Evolutionary conservation across 2,329 filamentous ascomycete species (phyloP), one percentile per base, ranked within the genome.

Genomic region (Aspergillus puulaauensis): DNA sequence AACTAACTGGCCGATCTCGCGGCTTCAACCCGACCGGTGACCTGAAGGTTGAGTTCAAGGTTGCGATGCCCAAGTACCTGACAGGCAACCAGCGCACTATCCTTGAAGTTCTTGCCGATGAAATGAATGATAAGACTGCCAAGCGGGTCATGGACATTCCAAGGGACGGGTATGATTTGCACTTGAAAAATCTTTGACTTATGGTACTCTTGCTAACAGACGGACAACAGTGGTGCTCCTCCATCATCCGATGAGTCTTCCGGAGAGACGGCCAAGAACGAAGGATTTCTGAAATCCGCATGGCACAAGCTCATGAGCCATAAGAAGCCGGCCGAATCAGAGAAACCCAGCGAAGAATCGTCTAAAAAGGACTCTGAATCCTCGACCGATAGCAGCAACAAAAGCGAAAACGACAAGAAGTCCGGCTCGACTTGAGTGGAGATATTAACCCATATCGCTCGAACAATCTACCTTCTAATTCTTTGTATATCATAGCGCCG

Each of bases 221-320:
- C 6, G 8, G 6, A 48, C 17, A 35, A 37, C 31, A 7, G 45
- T 48, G 70, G 68, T 55, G 54, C 68, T 56, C 58, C 67, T 23
- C 61, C 70, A 23, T 54, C 54, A 49, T 60, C 68, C 5, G 35
- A 53, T 24, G 54, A 60, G 35, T 48, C 52, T 27, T 47, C 64
- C n/a, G 64, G 64, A 31, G 75, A 80, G 24, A 78, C 82, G 0
- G 88, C 93, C 73, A 89, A 89, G 76, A 86, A 90, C 69, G 93
- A 97, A 74, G 91, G 93, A 3, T 96, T 97, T 70, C 78, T 98
- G 60, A 97, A 95, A 79, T 91, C 88, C 43, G 87, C 96, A 63
- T 98, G 93, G 93, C 91, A 97, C 72, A 92, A 87, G 64, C 76
- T 98, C 55, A 96, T 90, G n/a, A 90, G 91, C 67, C 86, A 95